Base-by-base conservation (phyloP, 140 eudicot genomes). In the Anethum foeniculum region DNA sequence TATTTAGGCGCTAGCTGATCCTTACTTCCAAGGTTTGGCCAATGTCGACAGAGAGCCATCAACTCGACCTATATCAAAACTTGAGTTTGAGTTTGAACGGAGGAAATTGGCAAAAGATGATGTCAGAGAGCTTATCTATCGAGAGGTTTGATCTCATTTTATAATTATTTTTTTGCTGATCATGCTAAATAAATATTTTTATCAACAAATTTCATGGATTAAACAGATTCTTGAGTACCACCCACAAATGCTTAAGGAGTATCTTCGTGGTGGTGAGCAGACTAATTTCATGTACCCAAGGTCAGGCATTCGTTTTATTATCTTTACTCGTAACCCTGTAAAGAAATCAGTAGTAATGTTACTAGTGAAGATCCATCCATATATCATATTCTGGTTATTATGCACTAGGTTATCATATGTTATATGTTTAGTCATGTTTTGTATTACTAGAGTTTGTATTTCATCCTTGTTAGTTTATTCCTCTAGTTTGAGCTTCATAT, bases 231-330 rank as follows among this genome's bases (percentile, higher is more conserved):
- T 94, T 62, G 97, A 94, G 91, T 94, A 94, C 84, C 98, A 94
- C 82, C 98, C 98, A 18, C 96, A 94, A 81, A 92, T 94, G 96
- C 97, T 94, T 84, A 84, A 92, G 85, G 98, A 94, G 77, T 89
- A 94, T 88, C 88, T 87, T 79, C 91, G 88, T 19, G 96, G 94
- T 71, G 94, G 91, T 84, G 97, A 92, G 56, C 97, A 89, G 81
- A 94, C 97, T 76, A 94, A 94, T 83, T 94, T 94, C 81, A 92
- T 94, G 97, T 94, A 94, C 84, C 98, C 98, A 64, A 94, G 97
- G 97, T 91, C 34, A 81, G 81, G 30, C 71, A 25, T 10, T 62
- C 12, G 16, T 62, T 25, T 62, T 62, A 25, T 62, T 62, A 62
- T n/a, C 6, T 62, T 62, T 25, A 62, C 36, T 62, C 2, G 3